phyloP scores from a whole-genome alignment of 2,329 filamentous ascomycete species.

The Aspergillus cejpii region DNA sequence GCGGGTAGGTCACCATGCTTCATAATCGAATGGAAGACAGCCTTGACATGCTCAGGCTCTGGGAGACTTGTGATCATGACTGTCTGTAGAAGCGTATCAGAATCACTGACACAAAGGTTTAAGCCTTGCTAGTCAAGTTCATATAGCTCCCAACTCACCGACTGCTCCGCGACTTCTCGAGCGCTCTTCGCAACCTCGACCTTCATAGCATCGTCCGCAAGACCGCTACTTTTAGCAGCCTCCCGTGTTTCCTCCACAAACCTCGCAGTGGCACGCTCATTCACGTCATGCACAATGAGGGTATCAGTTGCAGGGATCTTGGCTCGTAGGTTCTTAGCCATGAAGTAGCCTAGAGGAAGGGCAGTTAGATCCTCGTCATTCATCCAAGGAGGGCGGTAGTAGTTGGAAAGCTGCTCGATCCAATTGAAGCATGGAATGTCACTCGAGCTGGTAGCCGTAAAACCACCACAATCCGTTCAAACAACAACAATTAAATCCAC shows the following conservation, averaged over 20 bases:
- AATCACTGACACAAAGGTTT: slow-evolving; percentile 1
- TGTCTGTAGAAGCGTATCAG: slow-evolving; percentile 51
- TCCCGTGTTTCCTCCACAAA: slow-evolving; percentile 51
- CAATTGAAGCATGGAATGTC: background rate
- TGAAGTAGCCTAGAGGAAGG: slow-evolving; percentile 54
- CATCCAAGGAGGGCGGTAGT: background rate
- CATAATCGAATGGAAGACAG: slow-evolving; percentile 72
- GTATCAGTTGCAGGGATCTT: slow-evolving; percentile 59
- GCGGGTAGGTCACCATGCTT: slow-evolving; percentile 48
- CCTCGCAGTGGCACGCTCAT: slow-evolving; percentile 48
- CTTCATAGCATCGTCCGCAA: slow-evolving; percentile 35
- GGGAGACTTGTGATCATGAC: slow-evolving; percentile 83
- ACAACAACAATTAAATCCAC: slow-evolving; percentile 16
- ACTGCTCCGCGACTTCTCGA: slow-evolving; percentile 57
- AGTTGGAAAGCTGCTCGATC: background rate
- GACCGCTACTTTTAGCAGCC: slow-evolving; percentile 22
- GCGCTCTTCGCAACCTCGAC: slow-evolving; percentile 53
- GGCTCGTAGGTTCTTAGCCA: slow-evolving; percentile 63
- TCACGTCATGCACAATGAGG: slow-evolving; percentile 60
- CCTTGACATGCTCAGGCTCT: slow-evolving; percentile 78
- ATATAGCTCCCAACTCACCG: background rate
- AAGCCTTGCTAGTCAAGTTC: background rate
- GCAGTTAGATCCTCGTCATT: background rate
- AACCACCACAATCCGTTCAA: background rate
- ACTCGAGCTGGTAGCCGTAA: background rate